These are phyloP conservation scores for Brassica carinata DNA, from an alignment of 345 rosid genomes.

Conservation along the genomic window DNA sequence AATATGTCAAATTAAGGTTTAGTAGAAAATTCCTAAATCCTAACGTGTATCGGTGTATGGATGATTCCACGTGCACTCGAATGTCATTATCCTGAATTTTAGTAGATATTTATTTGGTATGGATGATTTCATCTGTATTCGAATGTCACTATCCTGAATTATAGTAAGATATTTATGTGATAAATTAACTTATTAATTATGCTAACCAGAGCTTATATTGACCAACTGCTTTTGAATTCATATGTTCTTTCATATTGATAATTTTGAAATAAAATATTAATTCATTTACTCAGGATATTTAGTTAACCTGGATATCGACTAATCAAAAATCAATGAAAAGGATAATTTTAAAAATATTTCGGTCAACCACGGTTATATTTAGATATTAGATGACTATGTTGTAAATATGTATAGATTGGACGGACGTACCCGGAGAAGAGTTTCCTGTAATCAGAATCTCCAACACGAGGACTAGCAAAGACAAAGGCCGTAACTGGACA, in stretches of 20 bases:
- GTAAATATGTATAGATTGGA: not conserved
- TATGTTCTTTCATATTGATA: not conserved
- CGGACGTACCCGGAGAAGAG: constrained; percentile 43
- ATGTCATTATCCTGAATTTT: no score
- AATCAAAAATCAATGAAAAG: not conserved
- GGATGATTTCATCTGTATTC: not conserved
- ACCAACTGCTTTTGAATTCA: not conserved
- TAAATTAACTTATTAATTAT: not conserved
- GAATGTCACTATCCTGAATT: not conserved
- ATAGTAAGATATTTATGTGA: not conserved
- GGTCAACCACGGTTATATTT: not conserved
- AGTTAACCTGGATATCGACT: not conserved
- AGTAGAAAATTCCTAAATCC: no score
- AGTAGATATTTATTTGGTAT: no score
- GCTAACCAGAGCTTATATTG: not conserved
- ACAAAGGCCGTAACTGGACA: constrained; percentile 59
- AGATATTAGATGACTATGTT: not conserved
- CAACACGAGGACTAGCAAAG: constrained; percentile 74
- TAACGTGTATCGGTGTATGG: not conserved
- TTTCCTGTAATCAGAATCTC: constrained; percentile 51
- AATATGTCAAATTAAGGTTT: not conserved
- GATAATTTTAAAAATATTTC: no score
- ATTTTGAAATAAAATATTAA: not conserved
- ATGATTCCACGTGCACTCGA: not conserved
- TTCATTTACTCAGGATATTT: not conserved